These are phyloP conservation scores for Penicillium sp. DNA, from an alignment of 2,329 filamentous ascomycete genomes.

Conservation along the genomic window DNA sequence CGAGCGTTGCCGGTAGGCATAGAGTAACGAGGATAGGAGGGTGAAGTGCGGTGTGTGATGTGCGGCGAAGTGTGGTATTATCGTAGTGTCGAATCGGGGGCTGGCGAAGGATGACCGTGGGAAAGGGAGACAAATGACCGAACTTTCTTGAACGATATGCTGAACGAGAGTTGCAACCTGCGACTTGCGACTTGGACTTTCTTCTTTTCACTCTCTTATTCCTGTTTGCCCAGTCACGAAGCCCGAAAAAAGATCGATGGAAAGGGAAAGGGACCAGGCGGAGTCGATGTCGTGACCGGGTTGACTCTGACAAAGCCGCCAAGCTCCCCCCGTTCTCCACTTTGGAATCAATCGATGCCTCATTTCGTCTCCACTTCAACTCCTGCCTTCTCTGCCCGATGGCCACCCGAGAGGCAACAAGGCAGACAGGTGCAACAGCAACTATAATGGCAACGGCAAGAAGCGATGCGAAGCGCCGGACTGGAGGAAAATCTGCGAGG, in stretches of 20 bases:
- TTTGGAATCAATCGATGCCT: conserved; percentile 14
- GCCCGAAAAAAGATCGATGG: conserved; percentile 2
- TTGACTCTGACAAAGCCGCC: conserved; percentile 25
- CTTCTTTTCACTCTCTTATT: background rate
- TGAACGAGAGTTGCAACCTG: background rate
- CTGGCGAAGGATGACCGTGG: conserved; percentile 12
- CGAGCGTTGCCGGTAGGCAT: background rate
- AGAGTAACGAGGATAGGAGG: background rate
- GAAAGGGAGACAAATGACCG: conserved; percentile 4
- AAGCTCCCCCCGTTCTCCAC: conserved; percentile 21
- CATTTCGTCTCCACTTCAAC: conserved; percentile 2
- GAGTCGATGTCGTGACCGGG: conserved; percentile 23
- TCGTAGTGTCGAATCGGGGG: background rate
- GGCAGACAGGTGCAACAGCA: conserved; percentile 2
- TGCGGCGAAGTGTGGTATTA: background rate
- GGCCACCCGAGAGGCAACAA: conserved; percentile 6
- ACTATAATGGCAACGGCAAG: background rate
- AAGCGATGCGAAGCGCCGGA: background rate
- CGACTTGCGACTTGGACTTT: background rate
- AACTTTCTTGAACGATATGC: background rate
- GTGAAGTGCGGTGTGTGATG: background rate
- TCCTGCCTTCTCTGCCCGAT: background rate
- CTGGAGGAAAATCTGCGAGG: background rate
- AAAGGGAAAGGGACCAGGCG: conserved; percentile 20
- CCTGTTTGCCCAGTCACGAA: background rate